Conservation (phyloP, 441 rosid genomes). For the Breynia disticha region DNA sequence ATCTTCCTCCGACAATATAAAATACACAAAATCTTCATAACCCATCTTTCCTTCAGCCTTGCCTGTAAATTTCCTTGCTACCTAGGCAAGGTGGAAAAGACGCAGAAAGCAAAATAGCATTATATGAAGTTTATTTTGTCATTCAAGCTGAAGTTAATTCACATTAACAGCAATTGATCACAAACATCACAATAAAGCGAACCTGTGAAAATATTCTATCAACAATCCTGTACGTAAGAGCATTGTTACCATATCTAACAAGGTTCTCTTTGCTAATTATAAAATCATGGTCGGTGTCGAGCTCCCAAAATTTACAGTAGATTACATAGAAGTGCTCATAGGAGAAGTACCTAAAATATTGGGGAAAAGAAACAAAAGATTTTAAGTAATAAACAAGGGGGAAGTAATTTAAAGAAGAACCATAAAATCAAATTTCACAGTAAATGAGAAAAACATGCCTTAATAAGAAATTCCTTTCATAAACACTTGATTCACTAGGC, state of each 20-base stretch:
- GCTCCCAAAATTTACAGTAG: constrained; percentile 99
- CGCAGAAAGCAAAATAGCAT: background rate
- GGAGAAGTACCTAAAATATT: constrained; percentile 59
- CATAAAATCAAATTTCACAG: too few relatives aligned
- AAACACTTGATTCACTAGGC: constrained; percentile 3
- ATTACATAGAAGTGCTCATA: constrained; percentile 95
- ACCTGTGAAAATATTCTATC: constrained; percentile 98
- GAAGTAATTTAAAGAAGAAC: too few relatives aligned
- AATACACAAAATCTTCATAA: constrained; percentile 95
- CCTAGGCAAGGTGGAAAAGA: constrained; percentile 25
- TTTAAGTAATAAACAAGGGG: background rate
- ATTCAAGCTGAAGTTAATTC: background rate
- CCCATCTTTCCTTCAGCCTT: constrained; percentile 91
- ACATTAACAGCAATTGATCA: background rate
- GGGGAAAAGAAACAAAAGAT: background rate
- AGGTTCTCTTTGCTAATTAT: constrained; percentile 92
- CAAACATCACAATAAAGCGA: constrained; percentile 10
- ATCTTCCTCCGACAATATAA: constrained; percentile 94
- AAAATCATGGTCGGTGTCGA: constrained; percentile 95
- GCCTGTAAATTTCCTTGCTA: constrained; percentile 84
- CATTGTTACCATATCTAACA: constrained; percentile 88
- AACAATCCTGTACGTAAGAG: constrained; percentile 89
- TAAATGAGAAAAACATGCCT: background rate
- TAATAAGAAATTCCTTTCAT: too few relatives aligned
- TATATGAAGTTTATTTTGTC: background rate